Evolutionary conservation across 1,139 yeast genomes (phyloP), one percentile per base, ranked within the genome.

Genomic region (Pichiaceae sp.): DNA sequence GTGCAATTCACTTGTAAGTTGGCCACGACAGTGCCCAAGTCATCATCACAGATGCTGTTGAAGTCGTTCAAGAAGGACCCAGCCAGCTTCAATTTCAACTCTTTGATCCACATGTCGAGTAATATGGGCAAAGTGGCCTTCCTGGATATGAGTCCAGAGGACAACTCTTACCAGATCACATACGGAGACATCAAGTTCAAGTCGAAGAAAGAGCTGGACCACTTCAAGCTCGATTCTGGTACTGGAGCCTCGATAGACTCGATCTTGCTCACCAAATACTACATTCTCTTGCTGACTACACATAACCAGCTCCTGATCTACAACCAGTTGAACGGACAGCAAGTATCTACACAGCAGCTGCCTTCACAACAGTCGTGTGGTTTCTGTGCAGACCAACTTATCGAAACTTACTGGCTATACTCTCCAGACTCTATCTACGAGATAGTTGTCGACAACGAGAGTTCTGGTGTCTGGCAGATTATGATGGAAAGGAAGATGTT

Each of bases 401-500:
- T 65, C 18, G 56, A 64, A 4, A 78, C 85, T 0, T 78, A 61
- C 46, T 81, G 91, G 91, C 57, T 75, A 3, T 76, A 60, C 46
- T 69, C 83, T 0, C 54, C 60, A 18, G 48, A 56, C 2, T 63
- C 57, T 33, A 70, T 85, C 9, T 79, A 68, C 50, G 95, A 93
- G 53, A 59, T 93, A 8, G 68, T 84, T 3, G 64, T 84, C 8
- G 70, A 68, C 24, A 72, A 82, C 47, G 97, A 91, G 54, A 67
- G 77, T 5, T 63, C 70, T 4, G 80, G 84, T 18, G 78, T 87
- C 3, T 86, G 96, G 96, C 72, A 71, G 43, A 69, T 80, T 5
- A 69, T 84, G 53, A 66, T 82, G 39, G 74, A 72, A 31, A 66
- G 73, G 51, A 71, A 75, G 1, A 67, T 73, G 40, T 89, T 68